Evolutionary conservation across 2,329 filamentous ascomycete genomes (phyloP).

Genomic region (Eurotiales sp.): DNA sequence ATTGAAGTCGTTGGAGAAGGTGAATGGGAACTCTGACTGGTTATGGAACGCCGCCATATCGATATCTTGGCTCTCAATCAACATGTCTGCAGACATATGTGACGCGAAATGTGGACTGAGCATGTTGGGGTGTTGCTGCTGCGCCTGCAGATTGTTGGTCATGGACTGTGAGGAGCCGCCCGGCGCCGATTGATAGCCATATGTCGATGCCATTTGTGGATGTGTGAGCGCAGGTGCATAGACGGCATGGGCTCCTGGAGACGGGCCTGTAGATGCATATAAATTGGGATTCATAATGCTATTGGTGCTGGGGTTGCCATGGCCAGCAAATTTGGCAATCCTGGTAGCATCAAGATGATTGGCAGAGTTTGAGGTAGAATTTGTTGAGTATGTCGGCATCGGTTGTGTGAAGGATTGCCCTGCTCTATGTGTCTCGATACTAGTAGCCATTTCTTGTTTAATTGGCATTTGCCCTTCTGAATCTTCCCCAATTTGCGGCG

Average conservation of each 20-base stretch:
- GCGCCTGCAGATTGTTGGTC: not conserved
- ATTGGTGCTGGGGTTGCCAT: not conserved
- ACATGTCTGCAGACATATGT: conserved; percentile 48
- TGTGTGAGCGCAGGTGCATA: conserved; percentile 1
- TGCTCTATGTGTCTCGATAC: conserved; percentile 22
- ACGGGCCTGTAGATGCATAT: not conserved
- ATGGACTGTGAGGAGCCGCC: not conserved
- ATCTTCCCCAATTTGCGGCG: conserved; percentile 23
- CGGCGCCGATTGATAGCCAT: not conserved
- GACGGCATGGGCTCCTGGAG: not conserved
- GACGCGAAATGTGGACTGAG: conserved; percentile 14
- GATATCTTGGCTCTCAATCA: conserved; percentile 73
- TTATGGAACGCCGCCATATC: conserved; percentile 62
- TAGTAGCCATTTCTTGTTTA: conserved; percentile 24
- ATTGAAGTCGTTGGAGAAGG: conserved; percentile 58
- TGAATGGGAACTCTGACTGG: conserved; percentile 36
- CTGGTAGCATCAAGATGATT: not conserved
- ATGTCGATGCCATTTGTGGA: conserved; percentile 6
- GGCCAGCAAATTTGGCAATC: conserved; percentile 6
- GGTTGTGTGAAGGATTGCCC: conserved; percentile 27
- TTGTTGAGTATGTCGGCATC: conserved; percentile 23
- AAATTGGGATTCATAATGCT: not conserved
- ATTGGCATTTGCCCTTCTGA: conserved; percentile 26
- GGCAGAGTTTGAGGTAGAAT: not conserved
- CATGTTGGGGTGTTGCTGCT: not conserved